Base-by-base conservation (phyloP, 371 early-diverging fungal genomes). In the Syncephalis fuscata region DNA sequence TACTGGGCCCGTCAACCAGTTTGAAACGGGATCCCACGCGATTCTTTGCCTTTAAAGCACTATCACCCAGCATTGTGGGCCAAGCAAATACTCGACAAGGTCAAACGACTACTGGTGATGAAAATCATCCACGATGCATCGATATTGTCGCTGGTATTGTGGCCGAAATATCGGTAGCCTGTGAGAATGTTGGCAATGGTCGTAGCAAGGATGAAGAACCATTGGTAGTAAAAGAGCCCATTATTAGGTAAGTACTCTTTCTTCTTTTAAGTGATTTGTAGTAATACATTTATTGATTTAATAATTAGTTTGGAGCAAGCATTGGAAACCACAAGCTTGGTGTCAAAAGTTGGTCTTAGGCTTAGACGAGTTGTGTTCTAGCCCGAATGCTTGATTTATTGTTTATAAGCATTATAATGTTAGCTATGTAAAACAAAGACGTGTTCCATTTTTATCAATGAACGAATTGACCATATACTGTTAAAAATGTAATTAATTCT, bases 51-150 rank as follows among this genome's bases (percentile, higher is more conserved):
- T 49, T 62, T 56, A 42, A 49, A 51, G 44, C 49, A 44, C 46
- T 58, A 39, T n/a, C 57, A 49, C 45, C 55, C 56, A 46, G 60
- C 58, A 45, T 54, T 55, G 60, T 39, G 57, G 61, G 41, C 55
- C 65, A 45, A 60, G 68, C 47, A 58, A 55, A 42, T 21, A 49
- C 46, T 50, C 52, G 45, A 45, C 48, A 37, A 25, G 39, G 38
- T 37, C 44, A 48, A 17, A 45, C 23, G 25, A 39, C 17, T 16
- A 15, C 10, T 5, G 45, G 24, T 26, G 15, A 32, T 37, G 36
- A 25, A 52, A 48, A 11, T 20, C 11, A 44, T 46, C 45, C 37
- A 42, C 22, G 23, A 50, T 45, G 44, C 37, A 20, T n/a, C 44
- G 36, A 32, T 32, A 46, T 20, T 41, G 44, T 53, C 44, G 27